Evolutionary conservation across 176 grass and related monocot species (phyloP).

Genomic region (Musa acuminata): DNA sequence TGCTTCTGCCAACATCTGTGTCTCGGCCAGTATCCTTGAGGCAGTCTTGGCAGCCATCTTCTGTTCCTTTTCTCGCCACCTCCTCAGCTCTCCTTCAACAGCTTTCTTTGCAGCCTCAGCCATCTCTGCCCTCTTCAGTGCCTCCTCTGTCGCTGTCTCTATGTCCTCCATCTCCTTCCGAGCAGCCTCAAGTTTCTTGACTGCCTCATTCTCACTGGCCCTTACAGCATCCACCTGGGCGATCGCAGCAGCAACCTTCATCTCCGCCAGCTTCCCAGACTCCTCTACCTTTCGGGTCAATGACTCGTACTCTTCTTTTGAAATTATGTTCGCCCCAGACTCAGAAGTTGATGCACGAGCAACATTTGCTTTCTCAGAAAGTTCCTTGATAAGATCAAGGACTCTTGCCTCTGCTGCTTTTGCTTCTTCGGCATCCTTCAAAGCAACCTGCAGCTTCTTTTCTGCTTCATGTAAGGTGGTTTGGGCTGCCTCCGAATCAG

Average conservation of each 20-base stretch:
- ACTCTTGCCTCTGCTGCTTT: slow-evolving; percentile 72
- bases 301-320: slow-evolving; percentile 80
- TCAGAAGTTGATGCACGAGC: slow-evolving; percentile 64
- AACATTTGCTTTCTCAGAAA: slow-evolving; percentile 65
- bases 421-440: slow-evolving; percentile 84
- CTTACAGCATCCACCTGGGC: slow-evolving; percentile 76
- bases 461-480: slow-evolving; percentile 52
- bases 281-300: slow-evolving; percentile 70
- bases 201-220: slow-evolving; percentile 77
- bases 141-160: slow-evolving; percentile 68
- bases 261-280: slow-evolving; percentile 77
- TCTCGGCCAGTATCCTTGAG: slow-evolving; percentile 26
- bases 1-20: slow-evolving; percentile 25
- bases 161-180: slow-evolving; percentile 91
- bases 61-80: slow-evolving; percentile 71
- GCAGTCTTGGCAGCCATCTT: slow-evolving; percentile 46
- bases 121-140: slow-evolving; percentile 76
- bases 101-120: slow-evolving; percentile 81
- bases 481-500: slow-evolving; percentile 59
- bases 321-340: slow-evolving; percentile 68
- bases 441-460: slow-evolving; percentile 49
- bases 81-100: slow-evolving; percentile 77
- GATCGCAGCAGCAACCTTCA: slow-evolving; percentile 81
- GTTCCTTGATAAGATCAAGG: slow-evolving; percentile 66
- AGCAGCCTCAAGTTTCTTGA: slow-evolving; percentile 56